Conservation (phyloP, 257 asterid species). For the Anisodus acutangulus region DNA sequence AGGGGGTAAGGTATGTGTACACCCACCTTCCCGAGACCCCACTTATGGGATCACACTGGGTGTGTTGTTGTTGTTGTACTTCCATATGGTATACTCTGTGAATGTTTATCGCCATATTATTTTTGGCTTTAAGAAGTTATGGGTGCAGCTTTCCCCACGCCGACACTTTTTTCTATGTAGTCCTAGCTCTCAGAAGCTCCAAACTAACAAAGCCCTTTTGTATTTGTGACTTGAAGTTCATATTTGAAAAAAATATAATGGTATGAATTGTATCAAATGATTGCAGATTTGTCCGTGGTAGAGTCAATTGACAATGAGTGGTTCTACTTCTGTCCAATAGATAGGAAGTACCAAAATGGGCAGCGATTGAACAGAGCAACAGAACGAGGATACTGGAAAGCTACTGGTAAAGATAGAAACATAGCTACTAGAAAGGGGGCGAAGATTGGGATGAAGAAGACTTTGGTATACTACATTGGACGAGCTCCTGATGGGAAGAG, state of each 20-base stretch:
- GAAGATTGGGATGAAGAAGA: constrained; percentile 81
- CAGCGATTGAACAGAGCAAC: constrained; percentile 82
- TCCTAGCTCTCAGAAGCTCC: neutral
- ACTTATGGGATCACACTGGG: no score
- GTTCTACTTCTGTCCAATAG: constrained; percentile 82
- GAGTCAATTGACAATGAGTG: constrained; percentile 80
- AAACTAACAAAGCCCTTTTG: neutral
- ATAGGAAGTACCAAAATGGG: constrained; percentile 77
- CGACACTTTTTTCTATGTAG: constrained; percentile 27
- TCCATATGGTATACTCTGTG: no score
- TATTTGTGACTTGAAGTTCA: neutral
- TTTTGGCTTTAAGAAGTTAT: neutral
- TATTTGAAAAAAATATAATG: constrained; percentile 1
- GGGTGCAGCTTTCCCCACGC: neutral
- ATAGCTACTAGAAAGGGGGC: constrained; percentile 61
- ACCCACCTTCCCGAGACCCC: no score
- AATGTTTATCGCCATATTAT: neutral
- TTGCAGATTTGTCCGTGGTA: constrained; percentile 71
- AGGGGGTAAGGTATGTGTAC: no score
- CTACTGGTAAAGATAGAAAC: constrained; percentile 87
- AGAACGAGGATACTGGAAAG: constrained; percentile 84
- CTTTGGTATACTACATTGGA: constrained; percentile 79
- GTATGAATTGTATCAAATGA: constrained; percentile 7
- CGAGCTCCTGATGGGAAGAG: constrained; percentile 93
- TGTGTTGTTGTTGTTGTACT: no score